Percentiles rank a stretch among this genome's conserved stretches.
Evolutionary conservation across 2,329 filamentous ascomycete species (phyloP).

Genomic region (Calonectria pseudoreteaudii): DNA sequence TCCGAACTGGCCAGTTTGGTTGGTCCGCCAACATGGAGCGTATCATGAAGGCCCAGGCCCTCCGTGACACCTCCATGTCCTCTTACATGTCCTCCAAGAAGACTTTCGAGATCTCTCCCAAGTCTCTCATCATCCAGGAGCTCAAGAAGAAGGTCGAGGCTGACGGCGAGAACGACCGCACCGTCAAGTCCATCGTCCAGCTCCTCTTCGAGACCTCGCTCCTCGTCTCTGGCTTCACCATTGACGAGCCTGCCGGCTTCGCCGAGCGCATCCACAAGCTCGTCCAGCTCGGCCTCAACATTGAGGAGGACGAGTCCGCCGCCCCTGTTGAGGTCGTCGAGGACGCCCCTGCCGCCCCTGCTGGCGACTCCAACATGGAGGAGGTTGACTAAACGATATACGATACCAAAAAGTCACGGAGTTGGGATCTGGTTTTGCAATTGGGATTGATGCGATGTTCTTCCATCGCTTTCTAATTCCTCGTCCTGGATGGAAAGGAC

Average conservation of each 20-base stretch:
- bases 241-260: conserved; percentile 97
- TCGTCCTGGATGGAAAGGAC: conserved; percentile 34
- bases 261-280: conserved; percentile 99
- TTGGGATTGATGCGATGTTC: conserved; percentile 35
- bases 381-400: conserved; percentile 88
- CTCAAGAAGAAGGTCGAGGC: conserved; percentile 99
- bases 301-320: conserved; percentile 89
- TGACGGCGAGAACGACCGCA: conserved; percentile 98
- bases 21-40: conserved; percentile 99
- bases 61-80: conserved; percentile 99
- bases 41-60: conserved; percentile 99
- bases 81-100: conserved; percentile 99
- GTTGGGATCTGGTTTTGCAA: conserved; percentile 53
- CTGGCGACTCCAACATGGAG: conserved; percentile 97
- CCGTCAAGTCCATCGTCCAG: conserved; percentile 98
- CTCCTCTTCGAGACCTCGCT: conserved; percentile 99
- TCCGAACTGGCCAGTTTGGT: conserved; percentile 99
- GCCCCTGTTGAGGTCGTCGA: conserved; percentile 69
- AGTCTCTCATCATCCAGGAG: conserved; percentile 97
- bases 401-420: conserved; percentile 58
- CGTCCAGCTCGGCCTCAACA: conserved; percentile 95
- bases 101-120: conserved; percentile 99
- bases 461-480: conserved; percentile 50
- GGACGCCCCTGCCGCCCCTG: conserved; percentile 69
- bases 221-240: conserved; percentile 98